These are phyloP conservation scores for Porpolomopsis calyptriformis DNA, from an alignment of 768 basidiomycete genomes.

Conservation along the genomic window DNA sequence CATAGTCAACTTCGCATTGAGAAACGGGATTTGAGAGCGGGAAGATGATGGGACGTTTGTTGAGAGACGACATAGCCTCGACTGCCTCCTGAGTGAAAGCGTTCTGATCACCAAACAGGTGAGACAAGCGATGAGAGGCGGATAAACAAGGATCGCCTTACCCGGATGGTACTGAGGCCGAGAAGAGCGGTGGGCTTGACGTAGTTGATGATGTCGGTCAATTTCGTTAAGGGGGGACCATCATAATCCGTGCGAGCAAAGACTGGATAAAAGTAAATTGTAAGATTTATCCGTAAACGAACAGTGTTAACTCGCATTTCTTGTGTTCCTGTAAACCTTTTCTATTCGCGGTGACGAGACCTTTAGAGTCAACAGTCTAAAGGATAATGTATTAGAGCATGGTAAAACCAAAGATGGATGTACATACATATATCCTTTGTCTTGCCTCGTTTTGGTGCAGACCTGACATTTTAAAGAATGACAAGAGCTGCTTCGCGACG, in stretches of 20 bases:
- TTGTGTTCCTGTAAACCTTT: constrained; percentile 66
- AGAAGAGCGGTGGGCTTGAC: constrained; percentile 72
- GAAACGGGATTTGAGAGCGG: constrained; percentile 68
- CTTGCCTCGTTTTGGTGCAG: constrained; percentile 57
- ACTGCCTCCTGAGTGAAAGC: constrained; percentile 61
- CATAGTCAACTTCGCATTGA: constrained; percentile 49
- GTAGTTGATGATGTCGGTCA: constrained; percentile 57
- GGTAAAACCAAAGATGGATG: not conserved
- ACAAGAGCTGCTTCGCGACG: constrained; percentile 73
- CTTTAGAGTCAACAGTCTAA: constrained; percentile 68
- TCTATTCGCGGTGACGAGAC: constrained; percentile 61
- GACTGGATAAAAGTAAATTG: constrained; percentile 30
- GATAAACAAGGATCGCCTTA: constrained; percentile 13
- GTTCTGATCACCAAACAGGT: too few relatives aligned
- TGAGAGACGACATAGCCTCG: constrained; percentile 50
- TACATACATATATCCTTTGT: constrained; percentile 52
- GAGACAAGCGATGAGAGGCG: too few relatives aligned
- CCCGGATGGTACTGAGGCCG: constrained; percentile 54
- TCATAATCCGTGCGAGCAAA: constrained; percentile 63
- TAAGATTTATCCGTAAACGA: not conserved
- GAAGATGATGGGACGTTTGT: constrained; percentile 69
- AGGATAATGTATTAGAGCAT: constrained; percentile 10
- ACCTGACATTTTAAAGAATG: constrained; percentile 69
- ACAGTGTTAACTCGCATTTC: constrained; percentile 34
- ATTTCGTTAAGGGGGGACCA: constrained; percentile 49